phyloP scores from a whole-genome alignment of 306 rosid species.

The Pterocarpus macrocarpus region DNA sequence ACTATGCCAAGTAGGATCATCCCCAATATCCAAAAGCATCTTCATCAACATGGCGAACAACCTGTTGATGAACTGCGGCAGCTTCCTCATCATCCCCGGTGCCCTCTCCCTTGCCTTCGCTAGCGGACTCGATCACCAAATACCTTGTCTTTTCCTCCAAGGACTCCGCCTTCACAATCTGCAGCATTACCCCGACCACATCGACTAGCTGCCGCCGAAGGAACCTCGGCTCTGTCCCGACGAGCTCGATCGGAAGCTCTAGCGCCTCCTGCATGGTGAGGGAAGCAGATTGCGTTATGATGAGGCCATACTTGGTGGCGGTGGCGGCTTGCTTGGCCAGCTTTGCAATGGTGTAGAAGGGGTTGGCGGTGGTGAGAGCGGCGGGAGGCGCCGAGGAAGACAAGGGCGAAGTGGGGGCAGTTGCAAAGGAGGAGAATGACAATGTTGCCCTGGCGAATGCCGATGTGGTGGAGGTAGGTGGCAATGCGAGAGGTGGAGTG shows the following conservation, averaged over 20 bases:
- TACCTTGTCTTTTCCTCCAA: slow-evolving; percentile 93
- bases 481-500: too few species aligned
- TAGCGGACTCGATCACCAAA: slow-evolving; percentile 91
- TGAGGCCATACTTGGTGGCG: too few species aligned
- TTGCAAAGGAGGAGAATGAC: too few species aligned
- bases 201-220: slow-evolving; percentile 88
- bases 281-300: too few species aligned
- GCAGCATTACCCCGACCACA: slow-evolving; percentile 91
- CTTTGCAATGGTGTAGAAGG: too few species aligned
- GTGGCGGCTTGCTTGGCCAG: too few species aligned
- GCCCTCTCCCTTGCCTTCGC: slow-evolving; percentile 98
- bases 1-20: slow-evolving; percentile 83
- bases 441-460: too few species aligned
- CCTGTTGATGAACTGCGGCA: slow-evolving; percentile 92
- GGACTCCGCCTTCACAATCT: slow-evolving; percentile 86
- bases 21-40: slow-evolving; percentile 87
- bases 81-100: slow-evolving; percentile 97
- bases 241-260: slow-evolving; percentile 87
- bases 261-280: slow-evolving; percentile 93
- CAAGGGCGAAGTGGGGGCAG: too few species aligned
- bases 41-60: slow-evolving; percentile 87
- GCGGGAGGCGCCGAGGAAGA: too few species aligned
- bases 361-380: too few species aligned
- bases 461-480: too few species aligned
- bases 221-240: slow-evolving; percentile 91